These are phyloP conservation scores for Raffaelea ambrosiae DNA, from an alignment of 2,329 filamentous ascomycete genomes.

Conservation along the genomic window DNA sequence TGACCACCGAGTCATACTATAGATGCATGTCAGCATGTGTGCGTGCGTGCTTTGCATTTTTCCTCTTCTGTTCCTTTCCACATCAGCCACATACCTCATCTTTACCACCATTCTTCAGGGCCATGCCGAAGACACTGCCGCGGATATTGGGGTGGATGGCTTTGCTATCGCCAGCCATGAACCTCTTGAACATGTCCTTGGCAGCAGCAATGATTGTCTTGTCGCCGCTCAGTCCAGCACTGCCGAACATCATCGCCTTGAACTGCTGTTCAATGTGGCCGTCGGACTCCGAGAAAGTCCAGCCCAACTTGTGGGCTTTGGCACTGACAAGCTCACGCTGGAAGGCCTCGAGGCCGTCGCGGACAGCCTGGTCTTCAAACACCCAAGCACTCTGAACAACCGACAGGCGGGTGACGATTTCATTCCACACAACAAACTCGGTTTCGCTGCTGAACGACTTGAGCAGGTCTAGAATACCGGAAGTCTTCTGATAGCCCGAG, in stretches of 20 bases:
- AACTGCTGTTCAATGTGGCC: conserved; percentile 90
- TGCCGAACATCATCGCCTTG: conserved; percentile 84
- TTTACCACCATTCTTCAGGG: conserved; percentile 72
- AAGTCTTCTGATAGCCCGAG: conserved; percentile 90
- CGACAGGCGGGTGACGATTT: conserved; percentile 71
- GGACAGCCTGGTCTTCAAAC: conserved; percentile 68
- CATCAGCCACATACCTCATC: conserved; percentile 60
- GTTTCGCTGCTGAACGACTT: conserved; percentile 78
- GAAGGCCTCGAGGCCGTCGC: conserved; percentile 74
- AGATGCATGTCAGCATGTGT: background rate
- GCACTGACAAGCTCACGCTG: conserved; percentile 67
- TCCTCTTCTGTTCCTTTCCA: background rate
- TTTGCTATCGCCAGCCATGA: conserved; percentile 65
- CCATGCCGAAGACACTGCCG: conserved; percentile 77
- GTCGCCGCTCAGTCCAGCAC: conserved; percentile 74
- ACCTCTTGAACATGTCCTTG: conserved; percentile 85
- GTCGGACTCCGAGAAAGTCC: conserved; percentile 77
- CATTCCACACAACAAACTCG: conserved; percentile 92
- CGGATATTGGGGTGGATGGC: conserved; percentile 91
- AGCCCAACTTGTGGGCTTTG: conserved; percentile 81
- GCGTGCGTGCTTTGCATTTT: background rate
- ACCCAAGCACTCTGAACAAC: conserved; percentile 81
- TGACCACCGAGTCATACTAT: conserved; percentile 66
- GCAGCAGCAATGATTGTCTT: conserved; percentile 68
- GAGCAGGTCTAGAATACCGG: conserved; percentile 74